Conservation (phyloP, 768 basidiomycete species). For the Exsudoporus frostii region DNA sequence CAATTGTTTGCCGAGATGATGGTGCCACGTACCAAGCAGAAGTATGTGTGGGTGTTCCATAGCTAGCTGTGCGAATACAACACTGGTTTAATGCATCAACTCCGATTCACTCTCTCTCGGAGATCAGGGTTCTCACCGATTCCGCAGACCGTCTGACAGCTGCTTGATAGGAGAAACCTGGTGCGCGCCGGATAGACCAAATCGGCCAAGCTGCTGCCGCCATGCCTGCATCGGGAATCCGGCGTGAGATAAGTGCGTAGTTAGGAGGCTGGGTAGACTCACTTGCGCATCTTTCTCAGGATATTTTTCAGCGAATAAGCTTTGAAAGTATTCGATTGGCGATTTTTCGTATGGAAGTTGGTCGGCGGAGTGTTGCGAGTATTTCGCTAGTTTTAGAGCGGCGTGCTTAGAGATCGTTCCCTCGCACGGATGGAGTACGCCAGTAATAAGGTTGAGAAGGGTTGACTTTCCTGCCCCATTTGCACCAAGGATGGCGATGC, state of each 20-base stretch:
- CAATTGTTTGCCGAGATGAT: conserved; percentile 9
- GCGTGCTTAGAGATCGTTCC: conserved; percentile 91
- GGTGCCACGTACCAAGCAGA: conserved; percentile 58
- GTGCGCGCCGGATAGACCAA: conserved; percentile 91
- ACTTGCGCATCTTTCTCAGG: conserved; percentile 89
- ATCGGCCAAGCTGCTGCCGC: conserved; percentile 92
- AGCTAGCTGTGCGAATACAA: conserved; percentile 93
- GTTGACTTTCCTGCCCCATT: conserved; percentile 97
- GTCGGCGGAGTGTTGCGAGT: conserved; percentile 98
- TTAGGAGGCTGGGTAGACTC: conserved; percentile 10
- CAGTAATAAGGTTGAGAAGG: conserved; percentile 85
- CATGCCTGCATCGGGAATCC: conserved; percentile 57
- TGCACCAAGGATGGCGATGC: conserved; percentile 93
- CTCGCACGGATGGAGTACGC: conserved; percentile 70
- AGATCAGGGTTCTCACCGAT: conserved; percentile 57
- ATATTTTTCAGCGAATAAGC: conserved; percentile 72
- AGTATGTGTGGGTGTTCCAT: conserved; percentile 98
- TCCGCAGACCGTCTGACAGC: conserved; percentile 92
- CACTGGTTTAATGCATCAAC: conserved; percentile 43
- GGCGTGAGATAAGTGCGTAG: conserved; percentile 10
- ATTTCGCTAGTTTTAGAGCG: conserved; percentile 92
- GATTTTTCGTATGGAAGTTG: conserved; percentile 91
- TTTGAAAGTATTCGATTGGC: conserved; percentile 93
- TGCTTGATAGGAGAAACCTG: conserved; percentile 93
- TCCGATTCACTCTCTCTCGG: neutral